Conservation (phyloP, 129 eudicot species). For the Heracleum sosnowskyi region DNA sequence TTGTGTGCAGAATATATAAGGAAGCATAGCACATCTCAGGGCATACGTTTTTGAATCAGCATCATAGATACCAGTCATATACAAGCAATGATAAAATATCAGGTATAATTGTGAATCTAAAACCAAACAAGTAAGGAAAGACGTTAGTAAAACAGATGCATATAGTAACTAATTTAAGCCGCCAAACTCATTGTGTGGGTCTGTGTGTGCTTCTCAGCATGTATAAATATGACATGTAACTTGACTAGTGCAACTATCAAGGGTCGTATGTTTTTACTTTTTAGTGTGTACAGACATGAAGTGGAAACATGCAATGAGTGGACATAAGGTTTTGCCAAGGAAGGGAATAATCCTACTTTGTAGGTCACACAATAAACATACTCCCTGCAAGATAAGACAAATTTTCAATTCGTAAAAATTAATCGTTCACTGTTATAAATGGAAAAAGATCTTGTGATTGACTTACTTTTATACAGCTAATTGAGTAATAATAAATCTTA, state of each 20-base stretch:
- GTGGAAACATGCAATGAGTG: neutral
- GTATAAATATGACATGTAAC: neutral
- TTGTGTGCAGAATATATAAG: neutral
- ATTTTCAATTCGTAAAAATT: neutral
- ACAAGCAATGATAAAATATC: neutral
- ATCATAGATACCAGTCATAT: neutral
- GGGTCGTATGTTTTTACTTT: neutral
- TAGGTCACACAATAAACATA: neutral
- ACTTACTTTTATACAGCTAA: neutral
- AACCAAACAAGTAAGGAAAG: neutral
- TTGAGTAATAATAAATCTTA: neutral
- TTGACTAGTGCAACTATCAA: neutral
- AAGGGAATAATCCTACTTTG: neutral
- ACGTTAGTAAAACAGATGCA: neutral
- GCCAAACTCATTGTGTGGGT: neutral
- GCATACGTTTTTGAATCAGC: neutral
- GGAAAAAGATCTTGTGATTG: neutral
- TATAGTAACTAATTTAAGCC: neutral
- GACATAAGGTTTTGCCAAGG: neutral
- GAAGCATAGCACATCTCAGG: neutral
- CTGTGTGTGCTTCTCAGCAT: neutral
- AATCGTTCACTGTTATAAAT: neutral
- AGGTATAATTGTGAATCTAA: neutral
- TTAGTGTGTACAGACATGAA: neutral
- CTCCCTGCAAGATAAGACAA: neutral